A percentile compares a stretch with the other conserved stretches of the same genome.
Conservation (phyloP, 306 rosid genomes). For the Echinosophora koreensis region DNA sequence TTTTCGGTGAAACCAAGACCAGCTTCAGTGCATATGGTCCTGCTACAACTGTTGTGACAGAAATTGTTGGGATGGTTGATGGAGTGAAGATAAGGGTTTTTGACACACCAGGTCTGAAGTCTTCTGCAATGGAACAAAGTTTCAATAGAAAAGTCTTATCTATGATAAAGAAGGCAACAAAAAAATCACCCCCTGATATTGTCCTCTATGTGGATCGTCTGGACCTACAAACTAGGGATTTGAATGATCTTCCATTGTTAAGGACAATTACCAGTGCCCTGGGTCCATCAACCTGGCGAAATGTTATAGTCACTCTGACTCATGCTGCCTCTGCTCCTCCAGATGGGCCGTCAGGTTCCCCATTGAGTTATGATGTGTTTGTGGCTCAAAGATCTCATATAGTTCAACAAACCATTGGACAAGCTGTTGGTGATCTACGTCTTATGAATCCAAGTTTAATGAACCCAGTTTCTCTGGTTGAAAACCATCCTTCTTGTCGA, state of each 20-base stretch:
- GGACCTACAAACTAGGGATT: constrained; percentile 90
- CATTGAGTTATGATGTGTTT: constrained; percentile 87
- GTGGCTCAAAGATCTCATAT: constrained; percentile 95
- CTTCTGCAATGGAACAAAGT: constrained; percentile 81
- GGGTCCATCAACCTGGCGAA: constrained; percentile 87
- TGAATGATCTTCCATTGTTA: constrained; percentile 85
- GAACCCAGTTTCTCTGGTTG: constrained; percentile 93
- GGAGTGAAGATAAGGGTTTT: constrained; percentile 84
- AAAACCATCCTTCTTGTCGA: constrained; percentile 95
- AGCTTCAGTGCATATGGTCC: constrained; percentile 82
- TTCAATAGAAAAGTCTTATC: constrained; percentile 73
- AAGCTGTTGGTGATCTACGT: constrained; percentile 93
- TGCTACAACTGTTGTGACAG: constrained; percentile 77
- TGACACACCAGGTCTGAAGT: constrained; percentile 92
- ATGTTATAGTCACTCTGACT: constrained; percentile 80
- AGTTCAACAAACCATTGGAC: constrained; percentile 93
- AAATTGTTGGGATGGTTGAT: constrained; percentile 84
- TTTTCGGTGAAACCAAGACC: constrained; percentile 86
- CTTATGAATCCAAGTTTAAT: constrained; percentile 80
- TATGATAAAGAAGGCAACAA: constrained; percentile 73
- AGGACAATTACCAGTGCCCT: constrained; percentile 70
- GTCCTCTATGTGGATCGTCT: constrained; percentile 94
- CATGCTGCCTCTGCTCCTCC: constrained; percentile 99
- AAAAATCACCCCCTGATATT: constrained; percentile 85
- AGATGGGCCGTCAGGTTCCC: constrained; percentile 94